Base-by-base conservation (phyloP, 2,329 filamentous ascomycete species). In the Sordariomycetes sp. region DNA sequence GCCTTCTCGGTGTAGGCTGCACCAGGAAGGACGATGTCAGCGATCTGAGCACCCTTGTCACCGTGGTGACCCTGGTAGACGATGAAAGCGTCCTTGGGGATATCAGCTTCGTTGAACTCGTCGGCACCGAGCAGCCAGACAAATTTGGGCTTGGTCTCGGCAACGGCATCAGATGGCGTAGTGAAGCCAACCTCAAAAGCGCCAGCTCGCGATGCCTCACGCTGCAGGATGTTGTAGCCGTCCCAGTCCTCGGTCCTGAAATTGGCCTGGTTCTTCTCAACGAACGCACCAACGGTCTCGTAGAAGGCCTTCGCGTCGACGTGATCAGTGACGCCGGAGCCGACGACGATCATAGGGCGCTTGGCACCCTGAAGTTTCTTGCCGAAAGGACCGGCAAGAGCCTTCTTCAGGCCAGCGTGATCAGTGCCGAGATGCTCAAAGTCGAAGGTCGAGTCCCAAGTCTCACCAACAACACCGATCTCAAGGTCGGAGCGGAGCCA, bases 31-130 rank as follows among this genome's bases (percentile, higher is more conserved):
- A 98, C 75, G 38, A 98, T 77, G 51, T 98, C 90, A 32, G 92
- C 92, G 41, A 95, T 76, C 62, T 93, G 82, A 36, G 92, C 92
- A 44, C 90, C 92, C 34, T 76, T 76, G 65, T 98, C 92, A 62
- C 92, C 92, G 61, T 98, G 92, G 61, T 98, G 92, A 44, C 92
- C 92, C 64, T 98, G 92, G 70, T 98, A 98, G 50, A 98, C 76
- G 42, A 98, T 81, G 55, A 96, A 98, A 10, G 92, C 88, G 46
- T 92, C 84, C 70, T 92, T 94, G 50, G 92, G 92, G 38, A 98
- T 85, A 48, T 95, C 87, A 39, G 76, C 72, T 46, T 85, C 77
- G 43, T 72, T 72, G 54, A 96, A 73, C 66, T 98, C 92, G 56
- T 98, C 92, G 19, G 92, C 92, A 46, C 88, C 92, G 33, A 98